These are phyloP conservation scores for Dipodascopsis uninucleata DNA, from an alignment of 805 yeast species.

Conservation along the genomic window DNA sequence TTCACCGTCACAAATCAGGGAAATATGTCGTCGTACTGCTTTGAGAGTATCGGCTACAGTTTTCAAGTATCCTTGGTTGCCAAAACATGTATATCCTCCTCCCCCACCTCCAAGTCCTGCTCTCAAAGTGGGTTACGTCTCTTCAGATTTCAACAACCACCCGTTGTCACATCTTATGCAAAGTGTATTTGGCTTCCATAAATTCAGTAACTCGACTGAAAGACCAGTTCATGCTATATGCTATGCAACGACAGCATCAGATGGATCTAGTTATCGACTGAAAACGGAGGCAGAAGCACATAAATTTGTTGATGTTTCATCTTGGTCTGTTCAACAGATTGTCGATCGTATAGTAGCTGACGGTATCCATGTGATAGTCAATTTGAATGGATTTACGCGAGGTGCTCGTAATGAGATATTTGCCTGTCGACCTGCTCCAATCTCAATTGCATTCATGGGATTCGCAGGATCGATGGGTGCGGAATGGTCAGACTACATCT, in stretches of 20 bases:
- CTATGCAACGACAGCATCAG: constrained; percentile 34
- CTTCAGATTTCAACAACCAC: constrained; percentile 36
- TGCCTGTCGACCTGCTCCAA: constrained; percentile 36
- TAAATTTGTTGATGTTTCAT: constrained; percentile 31
- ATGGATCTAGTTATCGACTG: constrained; percentile 31
- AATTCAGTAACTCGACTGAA: constrained; percentile 11
- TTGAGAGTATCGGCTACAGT: constrained; percentile 31
- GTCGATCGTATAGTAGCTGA: constrained; percentile 32
- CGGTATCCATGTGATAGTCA: constrained; percentile 35
- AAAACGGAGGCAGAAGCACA: constrained; percentile 32
- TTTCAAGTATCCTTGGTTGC: constrained; percentile 33
- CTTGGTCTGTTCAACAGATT: constrained; percentile 30
- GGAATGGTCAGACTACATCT: constrained; percentile 34
- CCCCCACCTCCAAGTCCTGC: constrained; percentile 32
- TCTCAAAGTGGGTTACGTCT: constrained; percentile 35
- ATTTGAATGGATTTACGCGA: constrained; percentile 37
- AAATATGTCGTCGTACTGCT: constrained; percentile 32
- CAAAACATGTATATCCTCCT: constrained; percentile 32
- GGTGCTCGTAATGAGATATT: constrained; percentile 38
- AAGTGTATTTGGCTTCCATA: constrained; percentile 36
- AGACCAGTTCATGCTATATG: constrained; percentile 31
- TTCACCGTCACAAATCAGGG: constrained; percentile 28
- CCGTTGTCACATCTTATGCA: constrained; percentile 39
- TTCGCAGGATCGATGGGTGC: constrained; percentile 37
- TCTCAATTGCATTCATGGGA: constrained; percentile 36